Base-by-base conservation (phyloP, 495 filamentous ascomycete species). In the Ramalina intermedia region DNA sequence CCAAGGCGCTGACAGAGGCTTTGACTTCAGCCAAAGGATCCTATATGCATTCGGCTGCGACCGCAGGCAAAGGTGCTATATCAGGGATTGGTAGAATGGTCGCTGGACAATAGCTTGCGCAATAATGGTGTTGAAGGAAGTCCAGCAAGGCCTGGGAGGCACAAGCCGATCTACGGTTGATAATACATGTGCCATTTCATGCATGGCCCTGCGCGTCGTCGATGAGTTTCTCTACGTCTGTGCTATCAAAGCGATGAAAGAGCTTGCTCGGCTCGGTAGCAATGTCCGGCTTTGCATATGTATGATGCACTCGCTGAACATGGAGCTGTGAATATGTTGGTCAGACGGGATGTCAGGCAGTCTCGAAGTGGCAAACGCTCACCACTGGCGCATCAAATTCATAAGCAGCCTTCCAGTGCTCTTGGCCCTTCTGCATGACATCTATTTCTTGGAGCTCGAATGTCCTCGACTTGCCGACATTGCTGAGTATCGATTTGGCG, bases 371-470 rank as follows among this genome's bases (percentile, higher is more conserved):
- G 29, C 13, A 4, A 41, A 40, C 36, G 57, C 74, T 50, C 64
- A 85, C 81, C 43, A 95, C 88, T 2, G 88, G 88, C 1, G 86
- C 82, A 59, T 95, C 88, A 60, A 93, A 90, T 21, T 93, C 88
- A 59, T 95, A 95, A 13, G 85, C 61, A 59, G 82, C 73, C 57
- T 77, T 83, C 88, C 87, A 94, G 24, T 63, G 51, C 53, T 80
- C 74, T 36, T 76, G 71, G 37, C 69, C 75, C 0, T 74, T 68
- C 27, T 69, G 68, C 75, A 87, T 80, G 17, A 95, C 84, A 61
- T 95, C 79, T 40, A 85, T 69, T 61, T 94, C 84, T n/a, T 71
- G 63, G 62, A 85, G 94, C 37, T 73, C 76, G 61, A 94, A 90
- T 0, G 76, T 77, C 36, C 76, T 69, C 13, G 69, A 69, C 48